Percentiles rank a stretch among this genome's conserved stretches.
Evolutionary conservation across 164 flowering plant genomes (phyloP).

Genomic region (Liquidambar formosana): DNA sequence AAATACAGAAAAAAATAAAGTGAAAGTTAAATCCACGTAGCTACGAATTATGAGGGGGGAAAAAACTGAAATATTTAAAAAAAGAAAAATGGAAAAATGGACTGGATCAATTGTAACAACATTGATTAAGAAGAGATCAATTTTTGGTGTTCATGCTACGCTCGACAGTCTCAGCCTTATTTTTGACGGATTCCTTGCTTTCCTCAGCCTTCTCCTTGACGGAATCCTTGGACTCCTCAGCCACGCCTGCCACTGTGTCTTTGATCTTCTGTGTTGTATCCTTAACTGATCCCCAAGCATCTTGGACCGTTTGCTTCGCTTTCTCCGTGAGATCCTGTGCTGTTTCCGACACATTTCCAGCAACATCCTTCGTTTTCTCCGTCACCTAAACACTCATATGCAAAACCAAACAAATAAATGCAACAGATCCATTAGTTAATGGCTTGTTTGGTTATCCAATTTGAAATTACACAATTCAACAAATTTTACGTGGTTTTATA

Average conservation of each 20-base stretch:
- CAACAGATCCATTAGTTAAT: neutral
- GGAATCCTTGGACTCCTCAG: conserved; percentile 24
- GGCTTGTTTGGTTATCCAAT: no score
- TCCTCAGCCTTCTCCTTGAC: conserved; percentile 29
- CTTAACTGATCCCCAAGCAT: conserved; percentile 38
- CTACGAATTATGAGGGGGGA: no score
- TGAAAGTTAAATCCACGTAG: no score
- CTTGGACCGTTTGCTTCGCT: conserved; percentile 33
- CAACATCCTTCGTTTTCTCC: conserved; percentile 19
- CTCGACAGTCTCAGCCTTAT: conserved; percentile 17
- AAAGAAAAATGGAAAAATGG: no score
- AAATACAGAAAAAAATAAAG: no score
- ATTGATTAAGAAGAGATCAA: neutral
- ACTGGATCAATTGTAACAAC: no score
- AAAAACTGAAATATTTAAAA: no score
- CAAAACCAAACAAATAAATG: neutral
- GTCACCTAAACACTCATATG: conserved; percentile 5
- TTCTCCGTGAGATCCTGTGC: conserved; percentile 22
- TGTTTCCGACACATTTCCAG: conserved; percentile 14
- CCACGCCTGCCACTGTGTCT: conserved; percentile 33
- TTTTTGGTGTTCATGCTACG: conserved; percentile 20
- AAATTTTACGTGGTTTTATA: no score
- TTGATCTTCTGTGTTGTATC: conserved; percentile 36
- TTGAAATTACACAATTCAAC: no score
- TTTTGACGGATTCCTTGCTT: conserved; percentile 17